Conservation (phyloP, 768 basidiomycete genomes). For the Leccinum olivaceopallidum region DNA sequence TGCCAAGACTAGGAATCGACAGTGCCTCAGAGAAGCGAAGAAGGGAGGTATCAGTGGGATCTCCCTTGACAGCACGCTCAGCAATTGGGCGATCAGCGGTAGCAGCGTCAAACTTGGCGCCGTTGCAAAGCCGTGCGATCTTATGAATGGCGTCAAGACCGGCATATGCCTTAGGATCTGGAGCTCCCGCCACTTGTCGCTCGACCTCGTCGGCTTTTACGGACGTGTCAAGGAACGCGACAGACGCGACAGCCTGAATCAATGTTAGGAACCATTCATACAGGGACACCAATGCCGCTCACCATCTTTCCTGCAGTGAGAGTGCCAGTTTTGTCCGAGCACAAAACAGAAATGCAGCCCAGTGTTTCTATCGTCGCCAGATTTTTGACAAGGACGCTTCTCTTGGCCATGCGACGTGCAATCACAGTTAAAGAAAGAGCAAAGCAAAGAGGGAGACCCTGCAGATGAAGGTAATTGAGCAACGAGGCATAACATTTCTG, state of each 20-base stretch:
- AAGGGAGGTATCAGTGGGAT: conserved; percentile 55
- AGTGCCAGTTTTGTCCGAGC: conserved; percentile 58
- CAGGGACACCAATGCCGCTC: neutral
- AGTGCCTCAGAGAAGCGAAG: conserved; percentile 47
- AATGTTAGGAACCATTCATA: neutral
- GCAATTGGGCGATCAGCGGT: conserved; percentile 28
- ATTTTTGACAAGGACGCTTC: conserved; percentile 50
- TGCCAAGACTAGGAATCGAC: conserved; percentile 22
- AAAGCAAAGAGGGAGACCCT: conserved; percentile 44
- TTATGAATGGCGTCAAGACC: conserved; percentile 35
- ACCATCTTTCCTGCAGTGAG: conserved; percentile 52
- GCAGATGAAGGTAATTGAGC: neutral
- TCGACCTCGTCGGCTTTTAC: conserved; percentile 24
- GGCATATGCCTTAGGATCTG: conserved; percentile 19
- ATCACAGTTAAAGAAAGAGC: conserved; percentile 52
- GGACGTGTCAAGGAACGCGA: conserved; percentile 38
- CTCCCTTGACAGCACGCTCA: conserved; percentile 41
- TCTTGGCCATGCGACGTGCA: conserved; percentile 48
- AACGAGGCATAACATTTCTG: neutral
- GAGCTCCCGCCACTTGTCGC: conserved; percentile 7
- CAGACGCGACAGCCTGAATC: conserved; percentile 38
- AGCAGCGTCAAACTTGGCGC: conserved; percentile 47
- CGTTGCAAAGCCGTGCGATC: conserved; percentile 58
- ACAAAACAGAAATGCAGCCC: conserved; percentile 51
- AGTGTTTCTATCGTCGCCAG: conserved; percentile 56